A percentile compares a stretch with the other conserved stretches of the same genome.
Conservation (phyloP, 2,329 filamentous ascomycete genomes). For the Teratosphaeria zuluensis region DNA sequence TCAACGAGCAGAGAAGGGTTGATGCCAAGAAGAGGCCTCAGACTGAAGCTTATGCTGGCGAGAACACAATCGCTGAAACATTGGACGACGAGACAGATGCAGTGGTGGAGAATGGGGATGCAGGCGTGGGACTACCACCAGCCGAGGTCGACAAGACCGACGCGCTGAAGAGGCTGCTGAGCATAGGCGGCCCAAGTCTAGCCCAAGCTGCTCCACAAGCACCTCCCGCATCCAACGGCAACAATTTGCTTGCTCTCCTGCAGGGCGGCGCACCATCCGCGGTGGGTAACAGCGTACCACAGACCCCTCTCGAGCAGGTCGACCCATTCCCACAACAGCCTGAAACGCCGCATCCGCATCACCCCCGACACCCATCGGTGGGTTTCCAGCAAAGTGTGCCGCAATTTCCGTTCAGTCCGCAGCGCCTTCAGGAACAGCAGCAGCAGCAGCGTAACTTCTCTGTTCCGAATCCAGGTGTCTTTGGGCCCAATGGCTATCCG, state of each 20-base stretch:
- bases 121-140: constrained; percentile 4
- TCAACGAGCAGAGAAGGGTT: constrained; percentile 15
- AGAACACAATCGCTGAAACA: background rate
- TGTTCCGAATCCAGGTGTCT: constrained; percentile 6
- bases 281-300: constrained; percentile 15
- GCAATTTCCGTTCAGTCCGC: constrained; percentile 36
- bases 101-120: constrained; percentile 6
- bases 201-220: constrained; percentile 19
- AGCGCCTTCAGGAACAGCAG: constrained; percentile 28
- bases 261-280: constrained; percentile 29
- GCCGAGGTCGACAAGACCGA: constrained; percentile 12
- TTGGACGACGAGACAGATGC: constrained; percentile 8
- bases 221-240: constrained; percentile 30
- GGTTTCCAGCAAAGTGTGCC: constrained; percentile 40
- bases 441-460: constrained; percentile 15
- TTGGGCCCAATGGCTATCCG: constrained; percentile 1
- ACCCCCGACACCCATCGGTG: constrained; percentile 35
- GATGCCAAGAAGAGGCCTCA: constrained; percentile 2
- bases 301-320: constrained; percentile 45
- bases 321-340: constrained; percentile 40
- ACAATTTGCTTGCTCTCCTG: constrained; percentile 49
- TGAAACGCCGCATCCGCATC: constrained; percentile 45
- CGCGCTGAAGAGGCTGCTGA: constrained; percentile 44
- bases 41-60: background rate
- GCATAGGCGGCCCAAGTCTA: constrained; percentile 25